Conservation (phyloP, 176 grass and related monocot genomes). For the Eleusine coracana region DNA sequence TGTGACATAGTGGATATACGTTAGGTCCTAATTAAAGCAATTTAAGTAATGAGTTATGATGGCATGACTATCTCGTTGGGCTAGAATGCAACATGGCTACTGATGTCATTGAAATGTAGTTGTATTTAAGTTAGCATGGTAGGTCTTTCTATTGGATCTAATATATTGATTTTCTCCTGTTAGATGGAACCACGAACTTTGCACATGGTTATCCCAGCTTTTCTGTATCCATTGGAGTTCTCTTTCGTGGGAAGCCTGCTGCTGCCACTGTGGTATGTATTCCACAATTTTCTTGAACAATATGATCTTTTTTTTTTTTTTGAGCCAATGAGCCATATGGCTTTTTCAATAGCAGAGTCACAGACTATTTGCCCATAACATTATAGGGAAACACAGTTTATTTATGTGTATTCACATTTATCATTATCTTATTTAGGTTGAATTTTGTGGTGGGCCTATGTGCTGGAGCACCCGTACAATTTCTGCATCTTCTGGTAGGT, state of each 20-base stretch:
- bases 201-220: constrained; percentile 98
- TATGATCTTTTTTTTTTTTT: background rate
- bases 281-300: constrained; percentile 12
- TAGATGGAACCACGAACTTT: constrained; percentile 99
- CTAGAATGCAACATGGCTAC: background rate
- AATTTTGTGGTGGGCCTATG: constrained; percentile 94
- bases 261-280: constrained; percentile 86
- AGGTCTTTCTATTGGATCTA: constrained; percentile 11
- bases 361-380: background rate
- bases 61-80: background rate
- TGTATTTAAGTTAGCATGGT: constrained; percentile 1
- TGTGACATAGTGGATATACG: background rate
- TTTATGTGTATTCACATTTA: constrained; percentile 29
- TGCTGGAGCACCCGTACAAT: constrained; percentile 91
- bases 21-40: constrained; percentile 4
- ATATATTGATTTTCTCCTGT: constrained; percentile 35
- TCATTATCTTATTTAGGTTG: constrained; percentile 59
- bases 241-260: constrained; percentile 91
- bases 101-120: background rate
- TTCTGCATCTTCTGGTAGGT: constrained; percentile 81
- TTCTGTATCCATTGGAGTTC: constrained; percentile 92
- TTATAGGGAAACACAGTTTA: constrained; percentile 28
- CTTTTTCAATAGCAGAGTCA: background rate
- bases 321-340: background rate
- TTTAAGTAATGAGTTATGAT: background rate